phyloP scores from a whole-genome alignment of 75 land plant genomes.

The Cunninghamia lanceolata region DNA sequence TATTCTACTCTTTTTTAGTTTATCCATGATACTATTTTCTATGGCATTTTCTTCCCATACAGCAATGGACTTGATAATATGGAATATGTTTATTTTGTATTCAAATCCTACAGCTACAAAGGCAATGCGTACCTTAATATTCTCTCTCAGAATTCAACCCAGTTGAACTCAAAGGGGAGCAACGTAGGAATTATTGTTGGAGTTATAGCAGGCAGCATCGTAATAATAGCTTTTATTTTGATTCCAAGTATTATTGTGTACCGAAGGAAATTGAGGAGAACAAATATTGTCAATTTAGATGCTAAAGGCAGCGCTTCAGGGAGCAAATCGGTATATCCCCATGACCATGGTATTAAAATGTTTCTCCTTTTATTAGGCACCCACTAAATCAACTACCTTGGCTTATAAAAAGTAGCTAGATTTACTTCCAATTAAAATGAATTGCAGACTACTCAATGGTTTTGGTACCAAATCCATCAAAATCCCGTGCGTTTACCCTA shows the following conservation, averaged over 20 bases:
- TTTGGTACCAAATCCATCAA: no score
- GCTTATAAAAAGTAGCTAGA: no score
- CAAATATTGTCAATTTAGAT: not conserved
- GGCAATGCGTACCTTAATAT: not conserved
- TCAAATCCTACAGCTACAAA: not conserved
- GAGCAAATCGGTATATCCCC: not conserved
- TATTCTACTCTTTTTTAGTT: not conserved
- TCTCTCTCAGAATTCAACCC: not conserved
- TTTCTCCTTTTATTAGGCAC: no score
- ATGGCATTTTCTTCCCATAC: not conserved
- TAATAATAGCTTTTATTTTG: not conserved
- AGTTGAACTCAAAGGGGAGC: no score
- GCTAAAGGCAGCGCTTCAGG: not conserved
- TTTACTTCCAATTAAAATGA: no score
- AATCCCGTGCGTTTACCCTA: no score
- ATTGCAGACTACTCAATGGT: no score
- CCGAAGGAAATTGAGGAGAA: not conserved
- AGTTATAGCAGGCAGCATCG: not conserved
- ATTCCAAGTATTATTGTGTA: not conserved
- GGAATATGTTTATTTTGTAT: not conserved
- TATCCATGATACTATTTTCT: not conserved
- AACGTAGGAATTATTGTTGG: not conserved
- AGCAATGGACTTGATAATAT: not conserved
- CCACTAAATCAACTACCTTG: no score
- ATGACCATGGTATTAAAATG: no score